Conservation (phyloP, 2,329 filamentous ascomycete species). For the Arthrobotrys sinensis region DNA sequence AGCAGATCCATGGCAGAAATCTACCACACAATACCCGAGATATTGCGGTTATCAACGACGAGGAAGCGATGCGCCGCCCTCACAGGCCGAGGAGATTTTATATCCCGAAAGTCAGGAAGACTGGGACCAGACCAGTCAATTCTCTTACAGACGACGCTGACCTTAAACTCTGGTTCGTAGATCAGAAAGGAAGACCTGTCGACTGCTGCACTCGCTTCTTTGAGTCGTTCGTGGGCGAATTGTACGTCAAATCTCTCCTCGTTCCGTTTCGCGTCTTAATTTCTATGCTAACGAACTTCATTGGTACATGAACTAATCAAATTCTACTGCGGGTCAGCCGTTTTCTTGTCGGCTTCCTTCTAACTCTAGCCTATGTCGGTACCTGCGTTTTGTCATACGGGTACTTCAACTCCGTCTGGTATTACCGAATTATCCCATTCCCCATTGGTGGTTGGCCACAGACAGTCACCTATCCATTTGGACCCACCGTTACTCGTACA, state of each 20-base stretch:
- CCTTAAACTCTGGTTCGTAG: not conserved
- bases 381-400: not conserved
- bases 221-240: not conserved
- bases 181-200: not conserved
- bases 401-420: not conserved
- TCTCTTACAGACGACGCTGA: not conserved
- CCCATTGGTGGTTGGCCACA: not conserved
- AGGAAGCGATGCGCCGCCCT: slow-evolving; percentile 39
- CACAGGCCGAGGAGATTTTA: not conserved
- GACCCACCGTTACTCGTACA: not conserved
- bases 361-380: not conserved
- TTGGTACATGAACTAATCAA: not conserved
- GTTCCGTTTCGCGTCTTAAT: not conserved
- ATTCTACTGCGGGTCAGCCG: not conserved
- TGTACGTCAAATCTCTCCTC: not conserved
- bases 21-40: not conserved
- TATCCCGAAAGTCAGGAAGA: not conserved
- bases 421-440: not conserved
- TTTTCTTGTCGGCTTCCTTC: not conserved
- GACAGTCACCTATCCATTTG: not conserved
- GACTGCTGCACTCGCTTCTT: not conserved
- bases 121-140: not conserved
- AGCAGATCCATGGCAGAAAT: not conserved
- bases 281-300: not conserved
- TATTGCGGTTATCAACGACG: not conserved